A percentile compares a stretch with the other conserved stretches of the same genome.
Evolutionary conservation across 371 early-diverging fungal species (phyloP).

Genomic region (Cokeromyces recurvatus): DNA sequence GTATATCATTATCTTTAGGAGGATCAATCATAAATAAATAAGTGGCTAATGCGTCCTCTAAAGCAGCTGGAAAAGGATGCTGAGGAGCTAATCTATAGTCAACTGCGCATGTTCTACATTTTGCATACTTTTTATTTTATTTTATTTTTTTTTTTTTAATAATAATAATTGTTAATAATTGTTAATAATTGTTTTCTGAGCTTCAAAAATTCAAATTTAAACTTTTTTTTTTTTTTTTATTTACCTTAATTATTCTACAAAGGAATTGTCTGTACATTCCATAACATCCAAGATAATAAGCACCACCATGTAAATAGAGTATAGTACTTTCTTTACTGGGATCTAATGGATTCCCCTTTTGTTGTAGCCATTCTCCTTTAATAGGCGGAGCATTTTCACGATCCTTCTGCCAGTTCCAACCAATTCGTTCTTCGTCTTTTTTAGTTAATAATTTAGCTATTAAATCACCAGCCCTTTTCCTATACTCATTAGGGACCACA

Average conservation of each 20-base stretch:
- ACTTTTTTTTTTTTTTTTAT: too few species aligned
- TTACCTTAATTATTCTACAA: constrained; percentile 39
- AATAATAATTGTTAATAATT: not conserved
- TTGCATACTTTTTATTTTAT: constrained; percentile 12
- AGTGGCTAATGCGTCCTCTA: constrained; percentile 72
- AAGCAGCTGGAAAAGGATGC: constrained; percentile 75
- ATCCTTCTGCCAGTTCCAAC: constrained; percentile 39
- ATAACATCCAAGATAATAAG: constrained; percentile 51
- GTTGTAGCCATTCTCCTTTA: constrained; percentile 37
- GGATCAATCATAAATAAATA: constrained; percentile 67
- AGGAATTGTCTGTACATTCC: constrained; percentile 44
- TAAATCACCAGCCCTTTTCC: constrained; percentile 24
- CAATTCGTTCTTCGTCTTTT: constrained; percentile 23
- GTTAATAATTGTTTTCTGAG: too few species aligned
- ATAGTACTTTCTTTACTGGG: constrained; percentile 22
- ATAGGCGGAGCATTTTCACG: constrained; percentile 16
- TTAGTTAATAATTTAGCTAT: constrained; percentile 14
- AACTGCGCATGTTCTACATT: constrained; percentile 41
- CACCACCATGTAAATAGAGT: constrained; percentile 73
- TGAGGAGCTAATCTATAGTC: constrained; percentile 84
- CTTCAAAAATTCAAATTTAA: too few species aligned
- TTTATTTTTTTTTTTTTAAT: not conserved
- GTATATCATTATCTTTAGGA: constrained; percentile 23
- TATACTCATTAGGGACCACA: constrained; percentile 21
- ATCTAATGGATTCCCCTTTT: constrained; percentile 12